Conservation (phyloP, 2,329 filamentous ascomycete genomes). For the Microsporum audouinii region DNA sequence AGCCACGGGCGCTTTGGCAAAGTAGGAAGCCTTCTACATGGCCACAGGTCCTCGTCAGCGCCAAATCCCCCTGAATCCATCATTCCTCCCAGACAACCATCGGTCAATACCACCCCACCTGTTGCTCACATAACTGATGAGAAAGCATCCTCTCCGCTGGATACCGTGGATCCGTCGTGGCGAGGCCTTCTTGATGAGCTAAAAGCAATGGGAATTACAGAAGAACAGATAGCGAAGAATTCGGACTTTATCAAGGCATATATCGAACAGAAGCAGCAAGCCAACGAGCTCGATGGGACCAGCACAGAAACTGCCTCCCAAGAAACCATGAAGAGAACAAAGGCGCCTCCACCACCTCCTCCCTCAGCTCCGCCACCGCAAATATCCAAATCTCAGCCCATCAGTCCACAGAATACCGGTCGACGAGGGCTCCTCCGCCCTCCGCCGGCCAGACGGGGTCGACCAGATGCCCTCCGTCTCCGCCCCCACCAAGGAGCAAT, state of each 20-base stretch:
- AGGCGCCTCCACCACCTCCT: slow-evolving; percentile 53
- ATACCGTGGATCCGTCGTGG: slow-evolving; percentile 51
- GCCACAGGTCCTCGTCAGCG: slow-evolving; percentile 39
- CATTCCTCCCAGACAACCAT: slow-evolving; percentile 33
- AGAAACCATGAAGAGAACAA: slow-evolving; percentile 38
- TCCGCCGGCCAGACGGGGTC: slow-evolving; percentile 38
- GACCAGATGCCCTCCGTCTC: slow-evolving; percentile 28
- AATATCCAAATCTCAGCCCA: slow-evolving; percentile 29
- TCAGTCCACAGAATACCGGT: slow-evolving; percentile 54
- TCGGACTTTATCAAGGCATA: slow-evolving; percentile 58
- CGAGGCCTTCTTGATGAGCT: slow-evolving; percentile 51
- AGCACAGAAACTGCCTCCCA: slow-evolving; percentile 29
- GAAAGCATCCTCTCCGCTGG: slow-evolving; percentile 31
- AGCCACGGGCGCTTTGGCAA: slow-evolving; percentile 41
- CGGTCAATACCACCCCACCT: slow-evolving; percentile 9
- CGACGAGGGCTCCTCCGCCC: slow-evolving; percentile 51
- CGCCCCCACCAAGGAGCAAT: slow-evolving; percentile 34
- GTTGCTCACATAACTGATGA: slow-evolving; percentile 27
- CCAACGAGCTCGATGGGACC: slow-evolving; percentile 26
- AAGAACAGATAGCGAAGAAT: slow-evolving; percentile 56
- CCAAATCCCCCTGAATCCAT: slow-evolving; percentile 34
- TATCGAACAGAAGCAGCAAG: slow-evolving; percentile 49
- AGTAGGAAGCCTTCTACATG: slow-evolving; percentile 38
- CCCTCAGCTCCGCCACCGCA: slow-evolving; percentile 43
- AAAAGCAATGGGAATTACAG: slow-evolving; percentile 54